Evolutionary conservation across 2,329 filamentous ascomycete genomes (phyloP).

Genomic region (Pseudogymnoascus sp.): DNA sequence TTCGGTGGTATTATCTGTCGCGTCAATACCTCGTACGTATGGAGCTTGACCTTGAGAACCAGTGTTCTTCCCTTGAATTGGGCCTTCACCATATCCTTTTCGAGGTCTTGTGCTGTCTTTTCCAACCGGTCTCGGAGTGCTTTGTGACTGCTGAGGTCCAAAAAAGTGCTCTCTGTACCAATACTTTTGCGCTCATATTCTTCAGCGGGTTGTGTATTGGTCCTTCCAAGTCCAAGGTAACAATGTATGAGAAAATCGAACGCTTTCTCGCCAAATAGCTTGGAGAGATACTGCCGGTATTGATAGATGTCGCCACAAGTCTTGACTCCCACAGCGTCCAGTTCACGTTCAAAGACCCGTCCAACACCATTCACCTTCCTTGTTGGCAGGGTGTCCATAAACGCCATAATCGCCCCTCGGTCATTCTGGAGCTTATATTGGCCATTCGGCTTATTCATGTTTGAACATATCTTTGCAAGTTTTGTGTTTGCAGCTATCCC

Average conservation of each 20-base stretch:
- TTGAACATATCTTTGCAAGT: conserved; percentile 90
- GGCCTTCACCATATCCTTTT: conserved; percentile 71
- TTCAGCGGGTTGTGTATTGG: conserved; percentile 74
- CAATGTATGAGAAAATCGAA: conserved; percentile 78
- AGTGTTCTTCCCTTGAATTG: conserved; percentile 86
- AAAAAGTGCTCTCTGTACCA: conserved; percentile 87
- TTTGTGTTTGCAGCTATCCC: conserved; percentile 91
- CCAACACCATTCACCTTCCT: conserved; percentile 95
- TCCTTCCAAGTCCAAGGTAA: conserved; percentile 79
- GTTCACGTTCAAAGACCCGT: conserved; percentile 82
- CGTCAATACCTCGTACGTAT: conserved; percentile 87
- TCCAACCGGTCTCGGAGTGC: conserved; percentile 69
- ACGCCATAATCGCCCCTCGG: conserved; percentile 66
- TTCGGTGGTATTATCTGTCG: conserved; percentile 69
- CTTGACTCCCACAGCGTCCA: conserved; percentile 78
- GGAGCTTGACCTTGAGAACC: conserved; percentile 84
- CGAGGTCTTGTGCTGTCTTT: conserved; percentile 75
- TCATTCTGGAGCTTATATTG: conserved; percentile 72
- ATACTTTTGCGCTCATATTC: conserved; percentile 90
- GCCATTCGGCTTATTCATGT: conserved; percentile 93
- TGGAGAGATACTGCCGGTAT: conserved; percentile 62
- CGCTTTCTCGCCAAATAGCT: conserved; percentile 84
- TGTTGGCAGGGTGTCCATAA: conserved; percentile 76
- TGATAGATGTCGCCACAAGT: conserved; percentile 82
- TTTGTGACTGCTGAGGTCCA: conserved; percentile 61